These are phyloP conservation scores for Aspergillus pseudoterreus DNA, from an alignment of 2,329 filamentous ascomycete species.

Conservation along the genomic window DNA sequence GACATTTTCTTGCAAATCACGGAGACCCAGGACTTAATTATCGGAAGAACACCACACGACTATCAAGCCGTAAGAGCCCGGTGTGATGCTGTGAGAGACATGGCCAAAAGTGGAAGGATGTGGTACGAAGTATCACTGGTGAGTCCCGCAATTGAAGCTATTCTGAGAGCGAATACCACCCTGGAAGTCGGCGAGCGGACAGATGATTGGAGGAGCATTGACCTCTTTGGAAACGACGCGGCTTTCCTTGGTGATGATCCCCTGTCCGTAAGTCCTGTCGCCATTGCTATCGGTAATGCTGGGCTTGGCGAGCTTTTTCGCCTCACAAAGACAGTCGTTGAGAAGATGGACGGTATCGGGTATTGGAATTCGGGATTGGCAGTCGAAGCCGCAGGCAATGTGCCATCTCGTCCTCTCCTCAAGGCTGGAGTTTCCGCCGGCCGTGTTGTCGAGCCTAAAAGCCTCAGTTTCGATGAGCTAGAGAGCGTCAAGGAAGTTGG, in stretches of 20 bases:
- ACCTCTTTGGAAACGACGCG: constrained; percentile 27
- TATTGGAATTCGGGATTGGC: constrained; percentile 20
- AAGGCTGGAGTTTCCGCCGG: not conserved
- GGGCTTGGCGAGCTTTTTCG: constrained; percentile 27
- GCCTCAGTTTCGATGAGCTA: constrained; percentile 14
- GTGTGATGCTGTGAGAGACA: constrained; percentile 20
- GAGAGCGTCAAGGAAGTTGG: constrained; percentile 20
- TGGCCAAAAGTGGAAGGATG: constrained; percentile 29
- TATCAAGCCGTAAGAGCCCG: constrained; percentile 25
- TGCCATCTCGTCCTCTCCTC: not conserved
- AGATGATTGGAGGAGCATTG: constrained; percentile 25
- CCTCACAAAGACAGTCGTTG: constrained; percentile 29
- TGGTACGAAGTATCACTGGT: constrained; percentile 41
- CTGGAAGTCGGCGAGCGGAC: constrained; percentile 34
- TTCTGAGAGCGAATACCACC: constrained; percentile 28
- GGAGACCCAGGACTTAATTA: constrained; percentile 37
- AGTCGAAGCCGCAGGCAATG: not conserved
- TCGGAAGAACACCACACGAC: constrained; percentile 19
- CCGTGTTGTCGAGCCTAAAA: constrained; percentile 1
- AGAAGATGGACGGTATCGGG: constrained; percentile 38
- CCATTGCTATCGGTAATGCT: constrained; percentile 22
- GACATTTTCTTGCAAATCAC: constrained; percentile 33
- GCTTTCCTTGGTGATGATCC: constrained; percentile 8
- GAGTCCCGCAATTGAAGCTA: constrained; percentile 31
- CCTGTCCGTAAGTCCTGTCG: constrained; percentile 13